These are phyloP conservation scores for Piloderma croceum DNA, from an alignment of 768 basidiomycete species.

Conservation along the genomic window DNA sequence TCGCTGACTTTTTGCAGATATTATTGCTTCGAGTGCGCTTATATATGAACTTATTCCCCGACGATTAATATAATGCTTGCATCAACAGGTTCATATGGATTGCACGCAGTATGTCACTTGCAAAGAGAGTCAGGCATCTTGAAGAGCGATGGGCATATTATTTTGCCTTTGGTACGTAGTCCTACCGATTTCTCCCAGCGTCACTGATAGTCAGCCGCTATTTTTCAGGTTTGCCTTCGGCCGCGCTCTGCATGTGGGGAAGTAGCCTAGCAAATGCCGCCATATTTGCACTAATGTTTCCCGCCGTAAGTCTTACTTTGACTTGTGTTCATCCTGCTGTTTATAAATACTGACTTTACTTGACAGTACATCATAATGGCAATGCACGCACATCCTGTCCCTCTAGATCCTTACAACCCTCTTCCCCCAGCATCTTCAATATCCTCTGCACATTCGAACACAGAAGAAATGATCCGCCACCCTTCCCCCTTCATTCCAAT, in stretches of 20 bases:
- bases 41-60: slow-evolving; percentile 8
- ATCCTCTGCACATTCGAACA: slow-evolving; percentile 19
- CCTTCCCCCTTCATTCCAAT: slow-evolving; percentile 78
- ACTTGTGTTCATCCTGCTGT: not conserved
- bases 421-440: slow-evolving; percentile 22
- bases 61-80: slow-evolving; percentile 13
- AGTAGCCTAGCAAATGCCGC: slow-evolving; percentile 76
- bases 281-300: slow-evolving; percentile 77
- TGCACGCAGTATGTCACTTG: slow-evolving; percentile 63
- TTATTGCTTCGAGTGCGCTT: slow-evolving; percentile 81
- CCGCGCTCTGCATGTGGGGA: slow-evolving; percentile 67
- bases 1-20: slow-evolving; percentile 44
- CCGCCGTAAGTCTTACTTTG: slow-evolving; percentile 47
- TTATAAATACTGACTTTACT: slow-evolving; percentile 1
- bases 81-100: slow-evolving; percentile 68
- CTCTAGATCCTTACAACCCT: slow-evolving; percentile 71
- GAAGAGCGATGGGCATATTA: slow-evolving; percentile 91
- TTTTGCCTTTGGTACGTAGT: slow-evolving; percentile 64
- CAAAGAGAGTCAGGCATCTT: slow-evolving; percentile 62
- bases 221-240: slow-evolving; percentile 58
- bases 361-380: slow-evolving; percentile 81
- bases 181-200: slow-evolving; percentile 3
- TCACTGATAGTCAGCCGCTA: slow-evolving; percentile 1
- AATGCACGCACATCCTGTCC: slow-evolving; percentile 69
- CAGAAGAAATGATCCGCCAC: slow-evolving; percentile 44